Evolutionary conservation across 2,329 filamentous ascomycete genomes (phyloP).

Genomic region (Diplodia scrobiculata): DNA sequence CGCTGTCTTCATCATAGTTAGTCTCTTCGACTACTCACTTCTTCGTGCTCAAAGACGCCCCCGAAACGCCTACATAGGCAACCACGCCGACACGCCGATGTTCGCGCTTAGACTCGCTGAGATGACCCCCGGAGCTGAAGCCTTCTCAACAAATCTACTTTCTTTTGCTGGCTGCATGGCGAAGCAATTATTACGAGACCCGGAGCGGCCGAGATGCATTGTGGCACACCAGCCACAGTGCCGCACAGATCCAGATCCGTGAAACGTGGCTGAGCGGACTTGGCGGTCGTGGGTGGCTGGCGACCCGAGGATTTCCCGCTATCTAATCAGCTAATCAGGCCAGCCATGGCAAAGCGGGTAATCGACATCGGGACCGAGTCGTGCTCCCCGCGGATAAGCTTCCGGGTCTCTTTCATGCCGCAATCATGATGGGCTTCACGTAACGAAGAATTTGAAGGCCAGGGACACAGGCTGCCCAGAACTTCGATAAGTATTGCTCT

Average conservation of each 20-base stretch:
- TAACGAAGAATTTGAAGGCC: background rate
- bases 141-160: background rate
- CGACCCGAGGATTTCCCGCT: background rate
- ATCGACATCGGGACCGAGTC: background rate
- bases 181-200: constrained; percentile 1
- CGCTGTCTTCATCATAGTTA: no score
- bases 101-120: background rate
- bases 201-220: constrained; percentile 11
- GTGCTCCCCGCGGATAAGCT: background rate
- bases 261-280: constrained; percentile 4
- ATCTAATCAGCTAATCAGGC: constrained; percentile 1
- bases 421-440: background rate
- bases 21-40: no score
- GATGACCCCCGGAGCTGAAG: background rate
- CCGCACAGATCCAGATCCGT: background rate
- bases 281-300: background rate
- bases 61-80: background rate
- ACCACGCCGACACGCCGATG: no score
- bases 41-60: background rate
- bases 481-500: background rate
- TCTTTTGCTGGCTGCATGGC: background rate
- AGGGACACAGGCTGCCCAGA: constrained; percentile 7
- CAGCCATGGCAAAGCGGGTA: background rate
- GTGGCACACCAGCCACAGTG: background rate
- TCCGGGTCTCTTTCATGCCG: background rate